A percentile compares a stretch with the other conserved stretches of the same genome.
phyloP scores from a whole-genome alignment of 1,284 basidiomycete species.

The Cerioporus squamosus region DNA sequence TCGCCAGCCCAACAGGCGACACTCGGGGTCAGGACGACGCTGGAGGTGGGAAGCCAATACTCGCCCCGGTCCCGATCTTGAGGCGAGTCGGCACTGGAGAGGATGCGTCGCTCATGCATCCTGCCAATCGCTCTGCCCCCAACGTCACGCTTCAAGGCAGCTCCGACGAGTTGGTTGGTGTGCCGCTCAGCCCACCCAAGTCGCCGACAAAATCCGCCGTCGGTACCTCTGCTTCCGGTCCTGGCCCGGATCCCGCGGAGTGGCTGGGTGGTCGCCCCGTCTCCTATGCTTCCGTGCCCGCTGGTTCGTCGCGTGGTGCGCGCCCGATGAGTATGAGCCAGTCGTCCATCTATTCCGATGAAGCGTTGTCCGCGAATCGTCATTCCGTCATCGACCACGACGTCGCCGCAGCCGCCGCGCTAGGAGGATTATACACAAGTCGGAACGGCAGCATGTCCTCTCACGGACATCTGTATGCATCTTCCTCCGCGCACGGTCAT shows the following conservation, averaged over 20 bases:
- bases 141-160: conserved; percentile 11
- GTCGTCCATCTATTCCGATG: conserved; percentile 18
- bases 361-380: background rate
- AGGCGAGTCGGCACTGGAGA: conserved; percentile 5
- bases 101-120: conserved; percentile 22
- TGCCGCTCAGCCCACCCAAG: conserved; percentile 9
- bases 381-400: background rate
- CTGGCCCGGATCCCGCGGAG: conserved; percentile 25
- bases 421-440: conserved; percentile 12
- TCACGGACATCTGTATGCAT: conserved; percentile 17
- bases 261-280: conserved; percentile 29
- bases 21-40: conserved; percentile 8
- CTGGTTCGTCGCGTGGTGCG: background rate
- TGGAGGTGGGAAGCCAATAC: background rate
- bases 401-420: conserved; percentile 10
- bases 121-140: conserved; percentile 14
- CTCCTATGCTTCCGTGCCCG: conserved; percentile 13
- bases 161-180: background rate
- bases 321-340: conserved; percentile 19
- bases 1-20: conserved; percentile 7
- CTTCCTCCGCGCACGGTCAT: conserved; percentile 16
- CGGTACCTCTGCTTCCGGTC: conserved; percentile 5
- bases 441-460: conserved; percentile 19
- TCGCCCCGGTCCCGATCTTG: conserved; percentile 15
- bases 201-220: conserved; percentile 7